These are phyloP conservation scores for Aspergillus clavatus DNA, from an alignment of 2,329 filamentous ascomycete species.

Conservation along the genomic window DNA sequence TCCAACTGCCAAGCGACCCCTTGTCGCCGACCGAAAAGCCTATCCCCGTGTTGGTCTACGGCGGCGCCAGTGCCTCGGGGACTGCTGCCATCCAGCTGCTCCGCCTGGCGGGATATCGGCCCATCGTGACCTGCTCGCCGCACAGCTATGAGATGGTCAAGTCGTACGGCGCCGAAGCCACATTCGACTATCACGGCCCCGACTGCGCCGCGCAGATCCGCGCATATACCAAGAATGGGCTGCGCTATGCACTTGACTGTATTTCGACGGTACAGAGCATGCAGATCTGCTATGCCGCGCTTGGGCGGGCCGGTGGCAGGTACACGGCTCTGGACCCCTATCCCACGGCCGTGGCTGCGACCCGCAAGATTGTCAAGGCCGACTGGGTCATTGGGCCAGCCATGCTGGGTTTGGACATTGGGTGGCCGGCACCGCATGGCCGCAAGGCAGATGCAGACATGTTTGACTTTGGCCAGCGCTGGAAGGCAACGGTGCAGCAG, in stretches of 20 bases:
- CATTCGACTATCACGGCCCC: not conserved
- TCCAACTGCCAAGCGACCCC: slow-evolving; percentile 16
- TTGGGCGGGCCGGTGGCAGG: slow-evolving; percentile 18
- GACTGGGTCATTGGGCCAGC: slow-evolving; percentile 14
- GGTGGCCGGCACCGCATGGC: slow-evolving; percentile 3
- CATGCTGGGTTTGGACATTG: slow-evolving; percentile 13
- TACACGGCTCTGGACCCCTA: slow-evolving; percentile 18
- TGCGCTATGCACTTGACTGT: slow-evolving; percentile 13
- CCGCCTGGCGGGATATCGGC: no score
- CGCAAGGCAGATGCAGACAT: not conserved
- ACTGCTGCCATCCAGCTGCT: no score
- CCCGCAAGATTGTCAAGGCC: slow-evolving; percentile 6
- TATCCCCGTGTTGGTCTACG: not conserved
- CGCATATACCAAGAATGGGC: slow-evolving; percentile 13
- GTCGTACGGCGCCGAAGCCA: no score
- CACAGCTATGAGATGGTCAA: not conserved
- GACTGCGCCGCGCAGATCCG: slow-evolving; percentile 11
- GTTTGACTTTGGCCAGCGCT: not conserved
- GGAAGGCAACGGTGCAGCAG: not conserved
- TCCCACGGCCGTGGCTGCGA: not conserved
- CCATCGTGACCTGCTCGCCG: no score
- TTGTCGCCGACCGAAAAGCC: not conserved
- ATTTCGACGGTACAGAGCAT: slow-evolving; percentile 9
- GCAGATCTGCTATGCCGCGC: slow-evolving; percentile 17
- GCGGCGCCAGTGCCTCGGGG: not conserved